Evolutionary conservation across 2,329 filamentous ascomycete species (phyloP), one percentile per base, ranked within the genome.

Genomic region (Cladosporium sp.): DNA sequence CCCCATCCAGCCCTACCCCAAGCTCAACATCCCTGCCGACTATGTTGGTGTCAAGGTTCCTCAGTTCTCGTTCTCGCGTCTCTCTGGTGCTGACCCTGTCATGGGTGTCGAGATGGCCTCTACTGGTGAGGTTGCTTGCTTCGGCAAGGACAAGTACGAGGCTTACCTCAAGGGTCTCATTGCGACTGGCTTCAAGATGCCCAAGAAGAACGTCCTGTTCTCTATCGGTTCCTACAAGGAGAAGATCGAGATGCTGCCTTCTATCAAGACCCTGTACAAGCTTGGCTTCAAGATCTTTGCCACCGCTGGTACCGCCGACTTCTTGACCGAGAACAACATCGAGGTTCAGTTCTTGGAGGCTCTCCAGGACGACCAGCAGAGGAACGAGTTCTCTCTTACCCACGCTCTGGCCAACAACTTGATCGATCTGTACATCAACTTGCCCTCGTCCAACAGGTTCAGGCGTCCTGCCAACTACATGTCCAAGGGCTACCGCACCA

Each of bases 91-190:
- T 5, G 94, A 99, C 73, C 94, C 94, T 15, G 92, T 99, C 45
- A 84, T 97, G 61, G 94, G 94, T 77, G 94, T 99, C 6, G 94
- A 99, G 78, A 99, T 99, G 94, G 94, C 94, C 17, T 97, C 94
- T 4, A 99, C 94, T 61, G 94, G 94, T 75, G 94, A 99, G 76
- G 94, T 99, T 67, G 94, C 94, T 66, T 97, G 89, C 72, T 99
- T 99, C 70, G 94, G 94, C 72, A 84, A 86, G 63, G 92, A 96
- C 76, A 96, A 97, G 77, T 96, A 96, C 72, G 94, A 99, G 76
- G 94, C 94, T 17, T 99, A 99, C 74, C 84, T 99, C 69, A 99
- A 99, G 80, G 94, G 90, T 55, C 80, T 99, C 59, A 85, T 99
- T 66, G 95, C 94, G 1, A 97, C 94, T 55, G 94, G 94, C 47